phyloP scores from a whole-genome alignment of 768 basidiomycete genomes.

The Leccinum rimulosum region DNA sequence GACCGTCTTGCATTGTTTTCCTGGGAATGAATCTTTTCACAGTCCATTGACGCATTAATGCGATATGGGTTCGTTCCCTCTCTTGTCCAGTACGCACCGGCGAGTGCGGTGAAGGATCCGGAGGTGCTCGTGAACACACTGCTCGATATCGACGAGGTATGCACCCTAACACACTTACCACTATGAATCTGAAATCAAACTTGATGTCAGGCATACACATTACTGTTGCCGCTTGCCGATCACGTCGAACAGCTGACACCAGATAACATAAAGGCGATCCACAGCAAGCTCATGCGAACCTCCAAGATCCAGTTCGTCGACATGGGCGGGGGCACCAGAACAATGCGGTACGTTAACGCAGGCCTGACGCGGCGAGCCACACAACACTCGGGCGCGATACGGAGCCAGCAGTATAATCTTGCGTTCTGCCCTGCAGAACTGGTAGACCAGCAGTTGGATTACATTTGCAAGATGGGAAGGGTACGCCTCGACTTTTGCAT shows the following conservation, averaged over 20 bases:
- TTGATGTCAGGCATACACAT: slow-evolving; percentile 24
- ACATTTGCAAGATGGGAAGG: slow-evolving; percentile 35
- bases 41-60: slow-evolving; percentile 29
- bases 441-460: slow-evolving; percentile 33
- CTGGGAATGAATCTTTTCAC: neutral
- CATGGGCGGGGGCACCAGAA: neutral
- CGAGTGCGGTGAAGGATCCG: slow-evolving; percentile 25
- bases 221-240: slow-evolving; percentile 22
- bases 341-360: slow-evolving; percentile 30
- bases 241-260: slow-evolving; percentile 27
- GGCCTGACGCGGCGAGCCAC: slow-evolving; percentile 29
- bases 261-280: slow-evolving; percentile 28
- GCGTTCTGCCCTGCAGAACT: slow-evolving; percentile 31
- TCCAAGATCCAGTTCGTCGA: slow-evolving; percentile 30
- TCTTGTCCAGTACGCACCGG: slow-evolving; percentile 21
- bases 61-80: slow-evolving; percentile 26
- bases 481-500: slow-evolving; percentile 10
- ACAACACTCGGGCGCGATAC: slow-evolving; percentile 29
- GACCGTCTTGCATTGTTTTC: neutral
- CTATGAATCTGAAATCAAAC: neutral
- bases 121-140: slow-evolving; percentile 20
- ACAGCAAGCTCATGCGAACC: slow-evolving; percentile 30
- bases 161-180: neutral
- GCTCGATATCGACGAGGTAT: slow-evolving; percentile 28
- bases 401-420: slow-evolving; percentile 34